Conservation (phyloP, 2,329 filamentous ascomycete genomes). For the Thielaviopsis euricoi region DNA sequence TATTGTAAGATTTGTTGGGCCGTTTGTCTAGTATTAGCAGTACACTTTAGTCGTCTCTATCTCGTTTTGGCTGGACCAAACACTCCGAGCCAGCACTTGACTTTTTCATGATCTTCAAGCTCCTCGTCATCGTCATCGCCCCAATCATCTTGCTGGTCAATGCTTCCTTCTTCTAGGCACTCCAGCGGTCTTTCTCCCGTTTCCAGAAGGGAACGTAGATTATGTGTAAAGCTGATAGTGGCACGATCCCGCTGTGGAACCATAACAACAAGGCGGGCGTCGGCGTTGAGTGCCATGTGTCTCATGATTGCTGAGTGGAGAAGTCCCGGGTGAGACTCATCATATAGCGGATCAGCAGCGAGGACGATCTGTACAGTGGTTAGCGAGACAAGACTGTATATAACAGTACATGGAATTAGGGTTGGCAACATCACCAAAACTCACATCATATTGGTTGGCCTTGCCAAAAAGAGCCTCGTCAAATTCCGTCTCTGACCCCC, state of each 20-base stretch:
- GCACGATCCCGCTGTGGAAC: slow-evolving; percentile 62
- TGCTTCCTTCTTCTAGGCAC: slow-evolving; percentile 42
- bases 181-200: slow-evolving; percentile 27
- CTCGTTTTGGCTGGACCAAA: slow-evolving; percentile 23
- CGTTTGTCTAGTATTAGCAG: background rate
- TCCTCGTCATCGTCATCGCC: slow-evolving; percentile 26
- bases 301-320: slow-evolving; percentile 52
- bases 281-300: slow-evolving; percentile 41
- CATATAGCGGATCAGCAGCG: slow-evolving; percentile 76
- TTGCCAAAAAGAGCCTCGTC: slow-evolving; percentile 28
- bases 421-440: background rate
- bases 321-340: slow-evolving; percentile 61
- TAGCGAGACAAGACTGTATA: background rate
- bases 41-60: background rate
- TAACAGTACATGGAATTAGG: background rate
- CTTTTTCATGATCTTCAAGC: slow-evolving; percentile 18
- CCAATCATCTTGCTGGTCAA: slow-evolving; percentile 62
- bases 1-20: no score
- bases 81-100: slow-evolving; percentile 55
- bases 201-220: slow-evolving; percentile 47
- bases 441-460: slow-evolving; percentile 35
- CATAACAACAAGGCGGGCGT: slow-evolving; percentile 59
- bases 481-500: slow-evolving; percentile 38
- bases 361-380: slow-evolving; percentile 45
- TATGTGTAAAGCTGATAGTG: slow-evolving; percentile 40